Evolutionary conservation across 768 basidiomycete species (phyloP).

Genomic region (Hortiboletus campestris): DNA sequence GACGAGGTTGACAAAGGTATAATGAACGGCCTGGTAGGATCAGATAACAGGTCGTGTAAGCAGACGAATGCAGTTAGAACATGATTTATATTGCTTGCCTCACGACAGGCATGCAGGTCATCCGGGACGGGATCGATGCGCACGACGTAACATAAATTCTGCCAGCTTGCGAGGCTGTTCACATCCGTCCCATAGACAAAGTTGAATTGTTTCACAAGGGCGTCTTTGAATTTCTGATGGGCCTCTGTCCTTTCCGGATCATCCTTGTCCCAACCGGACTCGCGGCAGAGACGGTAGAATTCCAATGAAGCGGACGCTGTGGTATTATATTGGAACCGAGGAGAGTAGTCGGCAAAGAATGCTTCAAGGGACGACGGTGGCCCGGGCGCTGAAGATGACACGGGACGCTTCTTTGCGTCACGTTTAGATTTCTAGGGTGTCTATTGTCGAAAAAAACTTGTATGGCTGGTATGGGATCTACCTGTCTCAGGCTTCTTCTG

Average conservation of each 20-base stretch:
- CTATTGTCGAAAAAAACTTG: not conserved
- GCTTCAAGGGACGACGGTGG: not conserved
- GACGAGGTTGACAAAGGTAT: not conserved
- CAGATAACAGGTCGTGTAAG: not conserved
- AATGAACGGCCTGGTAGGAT: not conserved
- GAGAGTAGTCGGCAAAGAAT: not conserved
- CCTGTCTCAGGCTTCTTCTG: not conserved
- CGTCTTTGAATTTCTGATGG: not conserved
- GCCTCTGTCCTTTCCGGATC: not conserved
- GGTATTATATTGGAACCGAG: not conserved
- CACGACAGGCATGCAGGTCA: not conserved
- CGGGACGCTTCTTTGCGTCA: not conserved
- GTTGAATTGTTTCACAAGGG: not conserved
- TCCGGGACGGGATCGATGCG: not conserved
- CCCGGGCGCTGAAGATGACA: not conserved
- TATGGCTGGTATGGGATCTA: not conserved
- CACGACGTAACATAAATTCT: not conserved
- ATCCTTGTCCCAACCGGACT: not conserved
- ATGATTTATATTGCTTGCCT: not conserved
- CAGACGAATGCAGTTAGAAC: not conserved
- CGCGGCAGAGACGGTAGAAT: not conserved
- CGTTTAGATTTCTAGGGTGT: not conserved
- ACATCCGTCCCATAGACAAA: not conserved
- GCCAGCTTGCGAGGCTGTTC: not conserved
- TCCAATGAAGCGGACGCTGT: not conserved